Percentiles rank a stretch among this genome's conserved stretches.
Evolutionary conservation across 805 yeast genomes (phyloP).

Genomic region (Wickerhamiella cacticola): DNA sequence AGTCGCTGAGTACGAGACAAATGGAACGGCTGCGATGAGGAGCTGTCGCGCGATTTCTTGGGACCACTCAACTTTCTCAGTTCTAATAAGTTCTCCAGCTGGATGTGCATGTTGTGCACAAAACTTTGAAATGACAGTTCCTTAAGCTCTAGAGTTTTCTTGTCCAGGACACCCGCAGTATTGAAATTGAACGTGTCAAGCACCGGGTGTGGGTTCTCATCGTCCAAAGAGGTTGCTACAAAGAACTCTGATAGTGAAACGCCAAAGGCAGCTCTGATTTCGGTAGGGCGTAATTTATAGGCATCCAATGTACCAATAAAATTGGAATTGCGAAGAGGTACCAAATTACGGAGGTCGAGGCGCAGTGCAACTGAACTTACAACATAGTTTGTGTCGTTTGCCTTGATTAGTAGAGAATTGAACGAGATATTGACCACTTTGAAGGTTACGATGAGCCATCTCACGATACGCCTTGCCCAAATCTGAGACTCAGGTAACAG

Average conservation of each 20-base stretch:
- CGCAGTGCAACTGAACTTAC: slow-evolving; percentile 24
- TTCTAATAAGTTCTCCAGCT: slow-evolving; percentile 18
- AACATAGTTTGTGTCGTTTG: slow-evolving; percentile 22
- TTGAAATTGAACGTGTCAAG: slow-evolving; percentile 26
- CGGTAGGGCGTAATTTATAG: slow-evolving; percentile 23
- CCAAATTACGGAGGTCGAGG: slow-evolving; percentile 26
- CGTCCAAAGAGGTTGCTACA: slow-evolving; percentile 23
- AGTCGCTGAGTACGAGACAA: slow-evolving; percentile 15
- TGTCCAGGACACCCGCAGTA: slow-evolving; percentile 26
- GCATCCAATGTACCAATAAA: slow-evolving; percentile 30
- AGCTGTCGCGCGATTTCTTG: background rate
- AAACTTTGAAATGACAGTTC: slow-evolving; percentile 26
- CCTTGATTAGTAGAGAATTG: slow-evolving; percentile 22
- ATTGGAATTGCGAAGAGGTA: slow-evolving; percentile 18
- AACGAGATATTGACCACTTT: slow-evolving; percentile 25
- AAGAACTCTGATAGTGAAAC: slow-evolving; percentile 25
- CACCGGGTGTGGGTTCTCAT: slow-evolving; percentile 26
- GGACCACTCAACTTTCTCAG: no score
- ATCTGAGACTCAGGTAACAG: slow-evolving; percentile 16
- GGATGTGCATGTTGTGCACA: slow-evolving; percentile 24
- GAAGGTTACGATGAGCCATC: slow-evolving; percentile 20
- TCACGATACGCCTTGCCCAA: slow-evolving; percentile 11
- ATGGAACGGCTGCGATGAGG: background rate
- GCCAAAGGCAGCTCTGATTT: slow-evolving; percentile 24
- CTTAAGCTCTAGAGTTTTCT: slow-evolving; percentile 24